These are phyloP conservation scores for Curvularia verruculosa DNA, from an alignment of 2,329 filamentous ascomycete species.

Conservation along the genomic window DNA sequence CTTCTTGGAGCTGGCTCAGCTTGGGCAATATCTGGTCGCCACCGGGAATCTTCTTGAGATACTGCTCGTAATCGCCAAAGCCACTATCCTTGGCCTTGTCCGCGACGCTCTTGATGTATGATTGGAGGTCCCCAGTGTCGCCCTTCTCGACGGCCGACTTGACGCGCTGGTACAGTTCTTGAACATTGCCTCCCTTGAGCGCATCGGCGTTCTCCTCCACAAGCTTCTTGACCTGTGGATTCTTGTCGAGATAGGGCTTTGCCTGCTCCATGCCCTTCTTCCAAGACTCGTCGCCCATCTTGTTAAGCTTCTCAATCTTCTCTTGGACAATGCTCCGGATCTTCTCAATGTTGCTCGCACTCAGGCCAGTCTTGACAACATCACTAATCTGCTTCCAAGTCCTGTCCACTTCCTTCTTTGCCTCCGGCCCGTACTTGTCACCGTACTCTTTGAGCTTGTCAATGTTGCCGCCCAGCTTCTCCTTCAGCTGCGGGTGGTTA, in stretches of 20 bases:
- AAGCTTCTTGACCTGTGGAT: slow-evolving; percentile 74
- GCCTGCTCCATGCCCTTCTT: slow-evolving; percentile 72
- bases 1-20: slow-evolving; percentile 67
- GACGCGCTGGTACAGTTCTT: slow-evolving; percentile 67
- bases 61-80: slow-evolving; percentile 62
- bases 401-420: slow-evolving; percentile 75
- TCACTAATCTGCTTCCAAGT: slow-evolving; percentile 72
- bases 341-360: slow-evolving; percentile 60
- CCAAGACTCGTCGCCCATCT: slow-evolving; percentile 75
- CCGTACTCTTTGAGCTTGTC: slow-evolving; percentile 73
- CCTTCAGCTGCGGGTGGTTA: slow-evolving; percentile 75
- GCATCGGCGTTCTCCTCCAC: slow-evolving; percentile 72
- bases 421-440: slow-evolving; percentile 74
- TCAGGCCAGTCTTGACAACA: slow-evolving; percentile 67
- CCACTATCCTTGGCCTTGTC: slow-evolving; percentile 64
- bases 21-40: slow-evolving; percentile 70
- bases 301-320: slow-evolving; percentile 69
- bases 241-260: slow-evolving; percentile 76
- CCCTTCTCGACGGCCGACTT: slow-evolving; percentile 67
- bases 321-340: slow-evolving; percentile 69
- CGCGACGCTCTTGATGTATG: slow-evolving; percentile 64
- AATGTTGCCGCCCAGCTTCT: slow-evolving; percentile 71
- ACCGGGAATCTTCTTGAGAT: slow-evolving; percentile 69
- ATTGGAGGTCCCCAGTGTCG: slow-evolving; percentile 63
- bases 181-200: slow-evolving; percentile 70